Conservation (phyloP, 1,139 yeast species). For the Sugiyamaella pinicola region DNA sequence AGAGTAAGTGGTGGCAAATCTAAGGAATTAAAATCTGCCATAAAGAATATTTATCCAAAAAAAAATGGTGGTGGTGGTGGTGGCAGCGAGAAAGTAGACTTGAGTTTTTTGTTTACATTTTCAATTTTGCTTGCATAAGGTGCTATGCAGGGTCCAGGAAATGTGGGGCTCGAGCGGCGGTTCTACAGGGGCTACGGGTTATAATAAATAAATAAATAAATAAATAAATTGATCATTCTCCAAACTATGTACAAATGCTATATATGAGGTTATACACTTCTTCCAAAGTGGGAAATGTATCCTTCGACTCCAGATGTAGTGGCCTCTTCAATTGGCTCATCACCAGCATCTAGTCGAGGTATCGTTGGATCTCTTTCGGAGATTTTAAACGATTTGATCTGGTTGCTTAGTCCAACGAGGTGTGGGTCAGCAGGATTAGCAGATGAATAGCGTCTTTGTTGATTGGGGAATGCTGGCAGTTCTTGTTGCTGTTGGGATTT, state of each 20-base stretch:
- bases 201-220: background rate
- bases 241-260: background rate
- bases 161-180: background rate
- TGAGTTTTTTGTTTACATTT: too few species aligned
- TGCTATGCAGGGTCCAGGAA: background rate
- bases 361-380: conserved; percentile 34
- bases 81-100: background rate
- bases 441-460: conserved; percentile 12
- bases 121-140: too few species aligned
- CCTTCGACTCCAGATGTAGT: conserved; percentile 42
- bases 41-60: background rate
- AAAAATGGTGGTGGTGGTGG: background rate
- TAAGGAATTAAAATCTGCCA: background rate
- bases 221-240: background rate
- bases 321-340: conserved; percentile 41
- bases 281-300: conserved; percentile 22
- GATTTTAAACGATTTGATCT: conserved; percentile 37
- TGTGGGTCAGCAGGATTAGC: conserved; percentile 25
- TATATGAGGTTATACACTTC: conserved; percentile 2
- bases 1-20: background rate
- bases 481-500: conserved; percentile 10
- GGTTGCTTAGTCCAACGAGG: conserved; percentile 37
- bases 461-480: background rate
- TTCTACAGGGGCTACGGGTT: background rate
- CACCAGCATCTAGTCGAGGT: conserved; percentile 34